Evolutionary conservation across 2,329 filamentous ascomycete species (phyloP), one percentile per base, ranked within the genome.

Genomic region (Teratosphaeria pseudoeucalypti): DNA sequence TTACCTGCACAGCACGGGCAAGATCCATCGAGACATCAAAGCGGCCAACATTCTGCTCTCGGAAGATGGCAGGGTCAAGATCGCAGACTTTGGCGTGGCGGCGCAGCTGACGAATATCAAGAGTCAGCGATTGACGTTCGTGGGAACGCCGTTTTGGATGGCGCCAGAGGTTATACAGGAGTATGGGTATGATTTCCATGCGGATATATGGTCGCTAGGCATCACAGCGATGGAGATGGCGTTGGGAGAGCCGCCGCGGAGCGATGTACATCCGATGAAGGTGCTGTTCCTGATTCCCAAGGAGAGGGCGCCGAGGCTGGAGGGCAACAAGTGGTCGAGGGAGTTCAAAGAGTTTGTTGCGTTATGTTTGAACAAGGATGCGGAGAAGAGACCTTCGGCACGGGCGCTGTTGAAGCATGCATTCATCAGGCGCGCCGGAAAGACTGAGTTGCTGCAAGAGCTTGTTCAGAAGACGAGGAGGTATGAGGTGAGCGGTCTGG

Each of bases 131-230:
- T 92, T 97, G 75, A 99, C 94, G 0, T 97, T 99, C 70, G 94
- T 99, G 23, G 94, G 94, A 23, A 97, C 92, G 0, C 94, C 94
- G 0, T 96, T 95, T 71, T 96, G 91, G 91, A 95, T 96, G 91
- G 91, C 91, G 0, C 91, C 91, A 1, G 91, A 96, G 71, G 91
- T 96, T 39, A 96, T 96, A 66, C 87, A 95, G 72, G 90, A 95
- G 75, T 85, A 89, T 64, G 84, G 84, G 52, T 86, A 87, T 66
- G 90, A 92, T 73, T 94, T 90, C 77, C 94, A 94, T 74, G 91
- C 91, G 6, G 91, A 96, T 70, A 91, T 96, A 60, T 96, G 91
- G 91, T 95, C 90, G 0, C 76, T 96, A 53, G 91, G 91, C 7
- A 95, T 96, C 68, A 95, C 90, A 0, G 91, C 91, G 12, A 90